Percentiles rank a stretch among this genome's conserved stretches.
Evolutionary conservation across 2,329 filamentous ascomycete species (phyloP).

Genomic region (Trichoderma koningii): DNA sequence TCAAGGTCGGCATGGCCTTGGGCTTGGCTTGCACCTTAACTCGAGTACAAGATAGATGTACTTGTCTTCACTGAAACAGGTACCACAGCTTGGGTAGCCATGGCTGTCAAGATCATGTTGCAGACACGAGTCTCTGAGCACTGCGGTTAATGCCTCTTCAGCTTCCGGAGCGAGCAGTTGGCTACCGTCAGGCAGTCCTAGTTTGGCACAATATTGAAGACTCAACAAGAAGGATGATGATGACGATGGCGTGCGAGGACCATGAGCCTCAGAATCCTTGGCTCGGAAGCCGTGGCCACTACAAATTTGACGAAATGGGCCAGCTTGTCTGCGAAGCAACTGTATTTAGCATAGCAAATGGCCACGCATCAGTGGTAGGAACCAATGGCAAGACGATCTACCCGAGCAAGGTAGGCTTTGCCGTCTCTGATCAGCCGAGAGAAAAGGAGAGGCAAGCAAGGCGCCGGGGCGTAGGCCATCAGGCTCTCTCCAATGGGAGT

Average conservation of each 20-base stretch:
- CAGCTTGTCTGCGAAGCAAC: not conserved
- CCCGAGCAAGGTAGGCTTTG: conserved; percentile 35
- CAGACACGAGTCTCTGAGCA: conserved; percentile 14
- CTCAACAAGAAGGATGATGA: not conserved
- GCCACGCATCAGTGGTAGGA: conserved; percentile 26
- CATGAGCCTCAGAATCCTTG: not conserved
- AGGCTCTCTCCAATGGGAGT: conserved; percentile 32
- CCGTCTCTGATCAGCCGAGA: conserved; percentile 26
- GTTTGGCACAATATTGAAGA: not conserved
- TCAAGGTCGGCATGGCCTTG: not conserved
- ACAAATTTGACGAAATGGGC: not conserved
- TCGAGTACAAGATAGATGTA: not conserved
- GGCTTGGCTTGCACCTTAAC: not conserved
- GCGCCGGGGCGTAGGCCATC: conserved; percentile 31
- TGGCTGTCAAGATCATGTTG: conserved; percentile 22
- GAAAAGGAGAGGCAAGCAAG: conserved; percentile 28
- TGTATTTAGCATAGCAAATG: conserved; percentile 2
- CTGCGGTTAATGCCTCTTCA: conserved; percentile 12
- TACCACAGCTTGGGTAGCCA: conserved; percentile 24
- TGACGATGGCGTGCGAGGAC: not conserved
- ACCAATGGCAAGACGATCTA: conserved; percentile 37
- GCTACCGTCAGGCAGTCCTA: not conserved
- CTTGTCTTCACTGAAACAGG: conserved; percentile 7
- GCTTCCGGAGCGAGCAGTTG: not conserved
- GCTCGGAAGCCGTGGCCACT: not conserved